phyloP scores from a whole-genome alignment of 768 basidiomycete genomes.

The Collybiopsis confluens region DNA sequence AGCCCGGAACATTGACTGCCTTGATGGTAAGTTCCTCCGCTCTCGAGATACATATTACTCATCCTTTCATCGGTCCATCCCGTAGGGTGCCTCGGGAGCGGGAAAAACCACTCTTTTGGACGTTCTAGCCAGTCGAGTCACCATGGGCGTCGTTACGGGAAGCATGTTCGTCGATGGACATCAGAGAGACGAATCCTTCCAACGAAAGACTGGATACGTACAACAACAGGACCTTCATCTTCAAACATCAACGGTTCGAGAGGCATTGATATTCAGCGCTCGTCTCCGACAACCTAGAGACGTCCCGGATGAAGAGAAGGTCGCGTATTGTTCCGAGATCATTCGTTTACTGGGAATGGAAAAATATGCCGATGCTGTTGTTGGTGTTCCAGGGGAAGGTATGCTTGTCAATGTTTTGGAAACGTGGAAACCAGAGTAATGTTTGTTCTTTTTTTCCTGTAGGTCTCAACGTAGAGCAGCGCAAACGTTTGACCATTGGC shows the following conservation, averaged over 20 bases:
- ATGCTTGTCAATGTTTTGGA: too few relatives aligned
- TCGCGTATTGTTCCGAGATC: conserved; percentile 42
- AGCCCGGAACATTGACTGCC: conserved; percentile 47
- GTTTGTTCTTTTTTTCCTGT: conserved; percentile 65
- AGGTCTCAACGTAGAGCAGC: conserved; percentile 45
- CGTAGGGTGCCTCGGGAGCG: conserved; percentile 13
- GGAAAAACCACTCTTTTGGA: conserved; percentile 38
- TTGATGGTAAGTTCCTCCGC: conserved; percentile 35
- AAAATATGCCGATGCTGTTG: conserved; percentile 27
- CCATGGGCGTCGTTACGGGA: conserved; percentile 42
- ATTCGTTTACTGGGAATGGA: conserved; percentile 44
- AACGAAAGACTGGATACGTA: conserved; percentile 42
- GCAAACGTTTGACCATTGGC: conserved; percentile 55
- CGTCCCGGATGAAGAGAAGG: conserved; percentile 36
- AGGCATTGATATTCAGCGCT: conserved; percentile 42
- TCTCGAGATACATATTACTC: neutral
- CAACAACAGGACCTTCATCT: conserved; percentile 47
- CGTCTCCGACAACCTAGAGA: conserved; percentile 40
- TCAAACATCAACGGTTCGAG: conserved; percentile 46
- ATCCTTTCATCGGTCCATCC: neutral
- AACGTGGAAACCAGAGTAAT: too few relatives aligned
- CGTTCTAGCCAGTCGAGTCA: conserved; percentile 43
- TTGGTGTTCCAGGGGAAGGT: conserved; percentile 18
- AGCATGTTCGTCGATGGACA: conserved; percentile 39
- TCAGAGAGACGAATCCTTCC: conserved; percentile 29